phyloP scores from a whole-genome alignment of 306 rosid species.

The Pachyrhizus erosus region DNA sequence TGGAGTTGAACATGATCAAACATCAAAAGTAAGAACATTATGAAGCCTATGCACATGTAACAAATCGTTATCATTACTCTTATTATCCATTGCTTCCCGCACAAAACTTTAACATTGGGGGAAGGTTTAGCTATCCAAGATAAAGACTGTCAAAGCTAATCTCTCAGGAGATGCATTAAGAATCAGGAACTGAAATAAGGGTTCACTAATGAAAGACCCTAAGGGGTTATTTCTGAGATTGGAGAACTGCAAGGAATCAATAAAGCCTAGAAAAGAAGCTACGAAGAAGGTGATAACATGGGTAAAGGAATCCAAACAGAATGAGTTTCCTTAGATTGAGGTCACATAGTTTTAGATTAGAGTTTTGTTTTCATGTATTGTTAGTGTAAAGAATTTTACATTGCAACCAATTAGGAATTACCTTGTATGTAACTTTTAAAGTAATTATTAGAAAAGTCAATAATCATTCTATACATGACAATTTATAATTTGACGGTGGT shows the following conservation, averaged over 20 bases:
- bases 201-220: background rate
- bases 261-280: constrained; percentile 1
- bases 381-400: background rate
- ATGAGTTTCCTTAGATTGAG: background rate
- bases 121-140: background rate
- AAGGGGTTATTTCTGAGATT: background rate
- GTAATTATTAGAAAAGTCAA: background rate
- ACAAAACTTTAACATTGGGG: background rate
- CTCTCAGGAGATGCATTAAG: background rate
- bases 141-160: background rate
- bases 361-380: background rate
- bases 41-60: background rate
- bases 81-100: constrained; percentile 6
- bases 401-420: background rate
- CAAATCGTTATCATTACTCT: constrained; percentile 3
- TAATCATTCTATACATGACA: background rate
- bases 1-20: background rate
- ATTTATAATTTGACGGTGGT: background rate
- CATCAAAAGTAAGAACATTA: background rate
- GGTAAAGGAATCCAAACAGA: constrained; percentile 19
- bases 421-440: background rate
- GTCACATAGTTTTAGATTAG: background rate
- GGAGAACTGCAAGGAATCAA: constrained; percentile 12
- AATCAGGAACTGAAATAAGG: constrained; percentile 17
- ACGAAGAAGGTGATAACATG: background rate